Conservation (phyloP, 2,329 filamentous ascomycete genomes). For the Stylonectria norvegica region DNA sequence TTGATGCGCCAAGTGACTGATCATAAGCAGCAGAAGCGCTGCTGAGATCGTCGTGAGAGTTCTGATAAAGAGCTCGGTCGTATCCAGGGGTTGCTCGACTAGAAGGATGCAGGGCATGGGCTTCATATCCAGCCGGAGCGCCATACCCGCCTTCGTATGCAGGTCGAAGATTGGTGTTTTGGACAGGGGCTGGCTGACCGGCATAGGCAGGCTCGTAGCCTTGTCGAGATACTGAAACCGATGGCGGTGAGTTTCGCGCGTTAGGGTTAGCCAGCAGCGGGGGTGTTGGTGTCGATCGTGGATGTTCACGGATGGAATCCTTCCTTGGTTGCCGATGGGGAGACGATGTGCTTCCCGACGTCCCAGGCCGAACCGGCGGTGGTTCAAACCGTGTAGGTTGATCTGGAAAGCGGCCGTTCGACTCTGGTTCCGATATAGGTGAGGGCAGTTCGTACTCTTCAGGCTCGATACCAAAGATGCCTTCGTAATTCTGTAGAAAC, state of each 20-base stretch:
- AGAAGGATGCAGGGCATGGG: slow-evolving; percentile 11
- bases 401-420: slow-evolving; percentile 28
- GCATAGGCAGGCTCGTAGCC: slow-evolving; percentile 45
- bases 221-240: slow-evolving; percentile 31
- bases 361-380: slow-evolving; percentile 48
- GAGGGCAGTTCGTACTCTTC: slow-evolving; percentile 60
- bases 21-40: slow-evolving; percentile 31
- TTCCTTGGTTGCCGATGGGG: slow-evolving; percentile 48
- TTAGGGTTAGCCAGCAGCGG: slow-evolving; percentile 38
- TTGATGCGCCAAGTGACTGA: slow-evolving; percentile 44
- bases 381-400: slow-evolving; percentile 31
- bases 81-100: slow-evolving; percentile 32
- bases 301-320: slow-evolving; percentile 28
- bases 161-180: slow-evolving; percentile 33
- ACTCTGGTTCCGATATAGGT: slow-evolving; percentile 38
- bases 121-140: slow-evolving; percentile 24
- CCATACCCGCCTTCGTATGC: slow-evolving; percentile 45
- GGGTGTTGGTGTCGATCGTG: slow-evolving; percentile 47
- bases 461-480: slow-evolving; percentile 73
- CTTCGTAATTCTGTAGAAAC: slow-evolving; percentile 85
- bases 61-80: slow-evolving; percentile 37
- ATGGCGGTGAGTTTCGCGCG: slow-evolving; percentile 42
- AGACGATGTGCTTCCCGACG: slow-evolving; percentile 49
- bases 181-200: slow-evolving; percentile 33
- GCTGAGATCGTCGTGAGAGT: slow-evolving; percentile 21